Evolutionary conservation across 805 yeast genomes (phyloP).

Genomic region (Lipomyces japonicus): DNA sequence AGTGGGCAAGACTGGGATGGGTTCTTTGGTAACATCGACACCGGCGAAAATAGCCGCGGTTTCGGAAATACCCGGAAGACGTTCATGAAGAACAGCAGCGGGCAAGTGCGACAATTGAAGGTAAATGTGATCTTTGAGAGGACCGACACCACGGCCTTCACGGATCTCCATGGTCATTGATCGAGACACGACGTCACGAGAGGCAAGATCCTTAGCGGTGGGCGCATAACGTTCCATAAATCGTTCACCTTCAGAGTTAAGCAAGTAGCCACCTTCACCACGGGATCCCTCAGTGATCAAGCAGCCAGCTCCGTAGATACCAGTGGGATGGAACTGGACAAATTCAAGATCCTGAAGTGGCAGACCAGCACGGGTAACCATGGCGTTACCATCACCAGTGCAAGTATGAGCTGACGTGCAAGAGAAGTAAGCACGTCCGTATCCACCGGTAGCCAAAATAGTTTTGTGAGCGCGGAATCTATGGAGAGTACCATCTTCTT

Average conservation of each 20-base stretch:
- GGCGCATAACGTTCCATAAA: slow-evolving; percentile 99
- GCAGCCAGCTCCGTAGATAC: slow-evolving; percentile 99
- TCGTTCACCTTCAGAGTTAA: slow-evolving; percentile 97
- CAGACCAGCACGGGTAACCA: slow-evolving; percentile 97
- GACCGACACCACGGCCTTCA: slow-evolving; percentile 99
- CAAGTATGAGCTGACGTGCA: slow-evolving; percentile 99
- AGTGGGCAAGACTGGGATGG: slow-evolving; percentile 96
- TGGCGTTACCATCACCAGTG: slow-evolving; percentile 98
- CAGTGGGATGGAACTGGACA: slow-evolving; percentile 98
- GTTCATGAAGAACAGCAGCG: slow-evolving; percentile 82
- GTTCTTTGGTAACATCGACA: slow-evolving; percentile 98
- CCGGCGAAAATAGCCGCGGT: slow-evolving; percentile 98
- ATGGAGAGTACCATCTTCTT: slow-evolving; percentile 98
- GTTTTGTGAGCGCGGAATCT: slow-evolving; percentile 97
- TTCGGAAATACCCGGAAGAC: slow-evolving; percentile 98
- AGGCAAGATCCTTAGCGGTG: slow-evolving; percentile 95
- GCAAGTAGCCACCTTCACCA: slow-evolving; percentile 98
- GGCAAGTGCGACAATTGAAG: slow-evolving; percentile 94
- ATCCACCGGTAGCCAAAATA: slow-evolving; percentile 97
- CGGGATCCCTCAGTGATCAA: slow-evolving; percentile 98
- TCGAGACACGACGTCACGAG: slow-evolving; percentile 96
- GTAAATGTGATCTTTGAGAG: slow-evolving; percentile 89
- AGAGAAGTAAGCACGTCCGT: slow-evolving; percentile 96
- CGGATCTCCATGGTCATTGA: slow-evolving; percentile 98
- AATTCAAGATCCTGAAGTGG: slow-evolving; percentile 97